These are phyloP conservation scores for Eucalyptus erythrocorys DNA, from an alignment of 345 rosid species.

Conservation along the genomic window DNA sequence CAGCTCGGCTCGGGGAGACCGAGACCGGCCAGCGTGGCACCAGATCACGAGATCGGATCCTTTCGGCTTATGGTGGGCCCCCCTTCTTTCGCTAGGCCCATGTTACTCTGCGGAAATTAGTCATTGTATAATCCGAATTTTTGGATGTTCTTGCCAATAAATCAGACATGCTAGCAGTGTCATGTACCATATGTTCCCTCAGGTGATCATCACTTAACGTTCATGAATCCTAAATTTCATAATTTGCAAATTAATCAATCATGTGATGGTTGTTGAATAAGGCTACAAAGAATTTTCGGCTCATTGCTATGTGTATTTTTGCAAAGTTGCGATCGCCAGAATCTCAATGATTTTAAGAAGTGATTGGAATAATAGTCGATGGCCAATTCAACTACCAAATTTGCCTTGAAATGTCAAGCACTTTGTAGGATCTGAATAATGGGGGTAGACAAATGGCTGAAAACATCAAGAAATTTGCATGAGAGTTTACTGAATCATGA, in stretches of 20 bases:
- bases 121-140: neutral
- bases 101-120: neutral
- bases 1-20: neutral
- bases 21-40: neutral
- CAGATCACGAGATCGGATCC: neutral
- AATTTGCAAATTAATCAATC: neutral
- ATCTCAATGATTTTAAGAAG: neutral
- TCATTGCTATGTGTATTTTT: neutral
- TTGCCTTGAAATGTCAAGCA: neutral
- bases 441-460: neutral
- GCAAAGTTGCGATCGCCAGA: neutral
- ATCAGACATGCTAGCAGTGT: neutral
- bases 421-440: neutral
- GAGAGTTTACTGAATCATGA: neutral
- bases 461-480: neutral
- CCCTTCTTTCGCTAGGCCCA: neutral
- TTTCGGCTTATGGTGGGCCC: neutral
- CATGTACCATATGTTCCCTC: neutral
- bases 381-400: neutral
- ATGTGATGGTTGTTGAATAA: neutral
- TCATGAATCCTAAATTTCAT: neutral
- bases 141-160: neutral
- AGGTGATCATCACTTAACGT: neutral
- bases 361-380: accelerated
- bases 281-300: neutral